Percentiles rank a stretch among this genome's conserved stretches.
Evolutionary conservation across 768 basidiomycete species (phyloP).

Genomic region (Lentinula edodes): DNA sequence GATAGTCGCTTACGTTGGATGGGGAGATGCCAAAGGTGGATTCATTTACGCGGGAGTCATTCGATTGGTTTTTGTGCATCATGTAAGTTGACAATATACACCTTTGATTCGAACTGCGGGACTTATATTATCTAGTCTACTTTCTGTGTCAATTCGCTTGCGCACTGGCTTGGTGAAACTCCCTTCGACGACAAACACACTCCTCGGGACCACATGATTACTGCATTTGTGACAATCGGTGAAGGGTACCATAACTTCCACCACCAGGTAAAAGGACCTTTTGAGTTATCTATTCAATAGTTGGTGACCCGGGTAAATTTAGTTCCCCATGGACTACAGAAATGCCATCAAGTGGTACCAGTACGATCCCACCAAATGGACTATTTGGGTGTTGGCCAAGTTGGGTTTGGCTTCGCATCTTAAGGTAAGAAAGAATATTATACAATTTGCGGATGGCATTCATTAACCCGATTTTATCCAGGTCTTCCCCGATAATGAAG

Average conservation of each 20-base stretch:
- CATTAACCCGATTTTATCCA: slow-evolving; percentile 11
- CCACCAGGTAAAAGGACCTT: slow-evolving; percentile 41
- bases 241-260: slow-evolving; percentile 99
- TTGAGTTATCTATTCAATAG: background rate
- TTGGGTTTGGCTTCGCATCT: slow-evolving; percentile 69
- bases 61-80: slow-evolving; percentile 81
- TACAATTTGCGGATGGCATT: background rate
- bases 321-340: slow-evolving; percentile 96
- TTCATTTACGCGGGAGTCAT: slow-evolving; percentile 80
- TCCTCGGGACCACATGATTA: slow-evolving; percentile 83
- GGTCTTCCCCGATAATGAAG: slow-evolving; percentile 52
- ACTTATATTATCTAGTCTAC: slow-evolving; percentile 61
- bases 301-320: slow-evolving; percentile 10
- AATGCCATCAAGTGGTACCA: slow-evolving; percentile 96
- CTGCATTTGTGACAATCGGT: slow-evolving; percentile 86
- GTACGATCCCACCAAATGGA: slow-evolving; percentile 93
- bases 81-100: slow-evolving; percentile 43
- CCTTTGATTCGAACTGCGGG: background rate
- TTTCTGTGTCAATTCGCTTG: slow-evolving; percentile 95
- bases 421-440: slow-evolving; percentile 32
- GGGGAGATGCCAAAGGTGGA: slow-evolving; percentile 86
- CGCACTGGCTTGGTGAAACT: slow-evolving; percentile 91
- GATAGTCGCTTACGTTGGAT: slow-evolving; percentile 67
- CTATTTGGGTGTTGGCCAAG: slow-evolving; percentile 58
- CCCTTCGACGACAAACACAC: slow-evolving; percentile 96